These are phyloP conservation scores for Neopestalotiopsis sp. DNA, from an alignment of 2,329 filamentous ascomycete genomes.

Conservation along the genomic window DNA sequence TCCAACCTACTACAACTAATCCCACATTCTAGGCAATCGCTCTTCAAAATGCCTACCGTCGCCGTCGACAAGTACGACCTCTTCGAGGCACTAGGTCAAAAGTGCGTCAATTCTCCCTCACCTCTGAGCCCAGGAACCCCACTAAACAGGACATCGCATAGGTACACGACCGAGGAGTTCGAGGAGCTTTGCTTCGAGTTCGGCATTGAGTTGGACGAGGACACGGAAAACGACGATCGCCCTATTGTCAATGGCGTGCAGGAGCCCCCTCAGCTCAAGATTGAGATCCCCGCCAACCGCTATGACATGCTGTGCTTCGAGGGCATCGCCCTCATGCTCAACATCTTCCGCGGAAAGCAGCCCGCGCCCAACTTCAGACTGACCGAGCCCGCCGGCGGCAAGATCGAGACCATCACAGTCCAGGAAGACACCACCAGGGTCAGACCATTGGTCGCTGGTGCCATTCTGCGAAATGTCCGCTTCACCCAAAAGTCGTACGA, in stretches of 20 bases:
- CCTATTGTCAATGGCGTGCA: constrained; percentile 79
- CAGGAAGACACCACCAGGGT: constrained; percentile 76
- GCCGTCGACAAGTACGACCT: constrained; percentile 95
- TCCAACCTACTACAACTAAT: background rate
- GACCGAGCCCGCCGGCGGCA: constrained; percentile 72
- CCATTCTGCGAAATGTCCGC: constrained; percentile 86
- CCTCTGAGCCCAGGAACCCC: constrained; percentile 22
- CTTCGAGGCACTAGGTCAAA: constrained; percentile 88
- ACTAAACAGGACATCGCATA: constrained; percentile 40
- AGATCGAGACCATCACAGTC: constrained; percentile 83
- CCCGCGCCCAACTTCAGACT: constrained; percentile 81
- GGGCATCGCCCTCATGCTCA: constrained; percentile 93
- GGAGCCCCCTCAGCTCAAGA: constrained; percentile 92
- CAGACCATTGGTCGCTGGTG: constrained; percentile 86
- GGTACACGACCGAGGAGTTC: constrained; percentile 91
- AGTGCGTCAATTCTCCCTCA: constrained; percentile 57
- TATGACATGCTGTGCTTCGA: constrained; percentile 97
- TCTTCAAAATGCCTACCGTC: constrained; percentile 86
- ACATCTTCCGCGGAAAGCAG: constrained; percentile 85
- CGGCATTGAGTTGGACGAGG: constrained; percentile 96
- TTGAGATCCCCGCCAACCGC: constrained; percentile 95
- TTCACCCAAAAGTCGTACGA: constrained; percentile 93
- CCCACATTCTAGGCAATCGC: background rate
- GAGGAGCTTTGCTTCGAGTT: constrained; percentile 99
- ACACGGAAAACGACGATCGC: constrained; percentile 79